Conservation (phyloP, 2,329 filamentous ascomycete genomes). For the Apiospora kogelbergensis region DNA sequence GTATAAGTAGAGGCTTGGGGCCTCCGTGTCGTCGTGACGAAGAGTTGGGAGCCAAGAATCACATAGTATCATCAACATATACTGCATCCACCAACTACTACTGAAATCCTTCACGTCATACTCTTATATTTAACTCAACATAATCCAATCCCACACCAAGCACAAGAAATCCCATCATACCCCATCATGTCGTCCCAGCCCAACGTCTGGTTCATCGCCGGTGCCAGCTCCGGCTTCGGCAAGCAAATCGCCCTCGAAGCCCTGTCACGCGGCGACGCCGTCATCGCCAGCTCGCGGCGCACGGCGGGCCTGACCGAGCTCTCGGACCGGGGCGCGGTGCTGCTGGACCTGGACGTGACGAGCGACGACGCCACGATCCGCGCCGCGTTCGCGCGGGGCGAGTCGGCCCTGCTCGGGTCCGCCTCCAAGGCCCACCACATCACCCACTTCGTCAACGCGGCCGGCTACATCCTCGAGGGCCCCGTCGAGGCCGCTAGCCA, state of each 20-base stretch:
- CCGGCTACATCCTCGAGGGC: conserved; percentile 44
- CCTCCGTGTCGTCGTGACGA: neutral
- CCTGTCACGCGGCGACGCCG: conserved; percentile 46
- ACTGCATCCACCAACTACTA: neutral
- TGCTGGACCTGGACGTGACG: conserved; percentile 48
- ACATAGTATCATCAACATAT: neutral
- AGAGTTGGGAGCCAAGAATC: too few species aligned
- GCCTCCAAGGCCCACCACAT: conserved; percentile 27
- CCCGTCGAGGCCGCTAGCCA: conserved; percentile 39
- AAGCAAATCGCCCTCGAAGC: conserved; percentile 42
- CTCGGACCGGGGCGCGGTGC: conserved; percentile 40
- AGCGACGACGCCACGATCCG: conserved; percentile 36
- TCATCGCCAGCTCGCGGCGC: conserved; percentile 50
- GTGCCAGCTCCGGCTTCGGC: conserved; percentile 52
- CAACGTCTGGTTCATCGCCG: conserved; percentile 52
- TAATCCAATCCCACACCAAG: neutral
- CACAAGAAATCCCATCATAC: neutral
- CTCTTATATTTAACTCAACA: neutral
- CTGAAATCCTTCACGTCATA: neutral
- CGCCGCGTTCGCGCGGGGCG: conserved; percentile 31
- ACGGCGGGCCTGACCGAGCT: conserved; percentile 40
- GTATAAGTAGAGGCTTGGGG: neutral
- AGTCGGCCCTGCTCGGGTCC: conserved; percentile 29
- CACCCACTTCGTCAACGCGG: conserved; percentile 49
- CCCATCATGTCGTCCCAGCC: neutral